phyloP scores from a whole-genome alignment of 2,329 filamentous ascomycete genomes.

The Apiospora marii region DNA sequence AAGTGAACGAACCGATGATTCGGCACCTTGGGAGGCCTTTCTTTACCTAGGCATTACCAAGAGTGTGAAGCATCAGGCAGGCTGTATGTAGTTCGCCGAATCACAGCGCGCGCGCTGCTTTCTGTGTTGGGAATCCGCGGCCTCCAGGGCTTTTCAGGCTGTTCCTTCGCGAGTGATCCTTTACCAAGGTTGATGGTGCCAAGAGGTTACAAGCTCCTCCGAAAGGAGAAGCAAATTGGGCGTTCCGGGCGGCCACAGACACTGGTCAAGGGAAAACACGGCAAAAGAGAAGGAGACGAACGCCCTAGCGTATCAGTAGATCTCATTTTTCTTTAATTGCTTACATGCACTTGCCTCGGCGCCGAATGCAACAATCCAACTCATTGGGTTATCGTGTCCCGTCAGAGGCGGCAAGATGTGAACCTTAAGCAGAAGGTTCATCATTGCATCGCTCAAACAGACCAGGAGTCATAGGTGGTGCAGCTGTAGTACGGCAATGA shows the following conservation, averaged over 20 bases:
- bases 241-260: conserved; percentile 18
- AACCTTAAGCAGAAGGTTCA: neutral
- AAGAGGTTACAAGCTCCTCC: conserved; percentile 19
- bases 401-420: neutral
- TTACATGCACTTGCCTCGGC: neutral
- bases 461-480: neutral
- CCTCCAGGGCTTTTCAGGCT: neutral
- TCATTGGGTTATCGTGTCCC: conserved; percentile 4
- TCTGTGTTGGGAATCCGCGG: neutral
- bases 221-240: conserved; percentile 19
- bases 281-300: neutral
- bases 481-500: neutral
- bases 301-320: conserved; percentile 16
- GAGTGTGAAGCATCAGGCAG: neutral
- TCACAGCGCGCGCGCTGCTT: conserved; percentile 4
- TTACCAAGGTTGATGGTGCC: conserved; percentile 3
- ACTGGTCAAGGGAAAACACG: conserved; percentile 1
- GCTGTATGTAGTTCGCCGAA: conserved; percentile 3
- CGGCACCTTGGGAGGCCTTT: neutral
- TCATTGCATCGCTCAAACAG: conserved; percentile 1
- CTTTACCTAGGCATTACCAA: neutral
- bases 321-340: neutral
- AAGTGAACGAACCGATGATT: conserved; percentile 10
- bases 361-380: neutral
- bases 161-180: neutral